phyloP scores from a whole-genome alignment of 805 yeast species.

The Starmerella kuoi region DNA sequence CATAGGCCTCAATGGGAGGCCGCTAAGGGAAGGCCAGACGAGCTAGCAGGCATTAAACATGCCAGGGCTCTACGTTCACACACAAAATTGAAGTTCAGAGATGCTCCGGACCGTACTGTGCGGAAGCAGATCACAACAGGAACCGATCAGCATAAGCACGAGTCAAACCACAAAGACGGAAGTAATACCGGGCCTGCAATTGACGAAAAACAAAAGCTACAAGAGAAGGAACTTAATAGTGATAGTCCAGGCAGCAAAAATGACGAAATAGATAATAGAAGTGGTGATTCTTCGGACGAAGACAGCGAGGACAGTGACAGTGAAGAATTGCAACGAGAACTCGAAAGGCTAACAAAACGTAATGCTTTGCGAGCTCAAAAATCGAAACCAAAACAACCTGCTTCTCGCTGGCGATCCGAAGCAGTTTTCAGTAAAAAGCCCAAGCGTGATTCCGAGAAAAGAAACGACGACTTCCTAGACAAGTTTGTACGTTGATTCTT shows the following conservation, averaged over 20 bases:
- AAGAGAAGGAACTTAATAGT: neutral
- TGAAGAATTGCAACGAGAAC: conserved; percentile 14
- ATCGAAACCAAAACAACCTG: neutral
- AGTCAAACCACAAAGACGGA: no score
- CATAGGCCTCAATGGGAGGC: conserved; percentile 22
- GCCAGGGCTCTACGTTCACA: conserved; percentile 20
- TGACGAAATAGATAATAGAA: no score
- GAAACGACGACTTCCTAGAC: conserved; percentile 5
- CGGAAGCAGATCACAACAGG: neutral
- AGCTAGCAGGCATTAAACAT: conserved; percentile 18
- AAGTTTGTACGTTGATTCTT: conserved; percentile 3
- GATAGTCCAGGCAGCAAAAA: neutral
- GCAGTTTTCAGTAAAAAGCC: conserved; percentile 5
- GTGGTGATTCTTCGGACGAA: neutral
- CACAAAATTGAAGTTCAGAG: conserved; percentile 18
- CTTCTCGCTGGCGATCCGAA: conserved; percentile 9
- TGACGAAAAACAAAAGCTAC: neutral
- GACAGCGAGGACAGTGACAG: conserved; percentile 7
- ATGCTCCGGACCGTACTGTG: neutral
- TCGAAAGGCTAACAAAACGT: conserved; percentile 6
- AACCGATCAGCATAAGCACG: neutral
- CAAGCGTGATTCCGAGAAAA: neutral
- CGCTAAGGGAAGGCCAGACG: conserved; percentile 18
- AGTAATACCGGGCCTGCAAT: no score
- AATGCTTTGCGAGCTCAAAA: conserved; percentile 6